Evolutionary conservation across 495 filamentous ascomycete genomes (phyloP).

Genomic region (Pseudomonodictys pantanalensis): DNA sequence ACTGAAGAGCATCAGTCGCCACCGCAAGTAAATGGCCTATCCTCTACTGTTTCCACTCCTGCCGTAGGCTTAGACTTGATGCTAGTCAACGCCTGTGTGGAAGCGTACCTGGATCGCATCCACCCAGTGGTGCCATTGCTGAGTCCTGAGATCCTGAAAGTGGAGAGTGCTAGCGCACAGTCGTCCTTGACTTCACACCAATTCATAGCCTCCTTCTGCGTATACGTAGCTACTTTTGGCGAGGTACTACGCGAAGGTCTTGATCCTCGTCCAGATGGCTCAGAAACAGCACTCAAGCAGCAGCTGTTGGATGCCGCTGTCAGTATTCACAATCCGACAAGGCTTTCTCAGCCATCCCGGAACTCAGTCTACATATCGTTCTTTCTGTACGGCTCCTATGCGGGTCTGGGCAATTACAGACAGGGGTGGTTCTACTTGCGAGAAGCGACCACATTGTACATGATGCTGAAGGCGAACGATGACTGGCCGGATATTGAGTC

Average conservation of each 20-base stretch:
- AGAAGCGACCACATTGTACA: constrained; percentile 16
- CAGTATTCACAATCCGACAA: not conserved
- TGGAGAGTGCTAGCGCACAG: not conserved
- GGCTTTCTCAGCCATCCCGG: not conserved
- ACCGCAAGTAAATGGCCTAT: not conserved
- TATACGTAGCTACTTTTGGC: constrained; percentile 16
- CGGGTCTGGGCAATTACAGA: constrained; percentile 8
- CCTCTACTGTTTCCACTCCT: not conserved
- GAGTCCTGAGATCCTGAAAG: constrained; percentile 1
- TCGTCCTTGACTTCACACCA: not conserved
- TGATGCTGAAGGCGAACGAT: not conserved
- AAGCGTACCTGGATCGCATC: not conserved
- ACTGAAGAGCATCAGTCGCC: not conserved
- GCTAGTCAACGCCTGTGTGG: constrained; percentile 4
- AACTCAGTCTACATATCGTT: constrained; percentile 15
- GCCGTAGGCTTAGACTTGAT: not conserved
- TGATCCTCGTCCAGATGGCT: not conserved
- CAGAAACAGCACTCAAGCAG: not conserved
- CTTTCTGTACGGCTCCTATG: constrained; percentile 18
- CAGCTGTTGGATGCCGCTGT: constrained; percentile 3
- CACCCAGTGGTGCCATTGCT: constrained; percentile 17
- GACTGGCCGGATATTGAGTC: not conserved
- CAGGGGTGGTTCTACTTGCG: constrained; percentile 23
- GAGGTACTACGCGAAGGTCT: not conserved
- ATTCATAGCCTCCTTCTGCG: constrained; percentile 18